phyloP scores from a whole-genome alignment of 179 eudicot genomes.

The Silene vulgaris region DNA sequence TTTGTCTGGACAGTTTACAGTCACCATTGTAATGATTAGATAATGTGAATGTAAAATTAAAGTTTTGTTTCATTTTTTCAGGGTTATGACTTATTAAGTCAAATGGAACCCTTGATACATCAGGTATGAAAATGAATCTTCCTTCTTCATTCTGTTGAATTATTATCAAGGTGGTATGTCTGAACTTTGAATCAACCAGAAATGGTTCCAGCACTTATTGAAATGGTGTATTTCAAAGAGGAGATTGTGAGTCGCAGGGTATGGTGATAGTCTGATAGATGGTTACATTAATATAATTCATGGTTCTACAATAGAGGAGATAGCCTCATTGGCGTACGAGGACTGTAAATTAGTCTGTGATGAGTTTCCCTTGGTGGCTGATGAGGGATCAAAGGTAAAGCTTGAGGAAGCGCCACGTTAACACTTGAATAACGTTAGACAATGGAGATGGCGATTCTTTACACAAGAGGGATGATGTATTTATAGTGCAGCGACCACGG shows the following conservation, averaged over 20 bases:
- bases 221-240: background rate
- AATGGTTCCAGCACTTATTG: slow-evolving; percentile 4
- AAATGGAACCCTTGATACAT: slow-evolving; percentile 91
- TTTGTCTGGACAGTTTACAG: background rate
- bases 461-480: too few relatives aligned
- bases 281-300: background rate
- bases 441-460: too few relatives aligned
- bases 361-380: background rate
- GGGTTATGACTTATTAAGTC: slow-evolving; percentile 81
- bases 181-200: background rate
- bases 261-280: background rate
- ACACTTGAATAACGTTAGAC: background rate
- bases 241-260: background rate
- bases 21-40: slow-evolving; percentile 1
- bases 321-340: background rate
- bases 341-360: background rate
- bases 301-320: background rate
- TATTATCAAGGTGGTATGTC: background rate
- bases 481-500: too few relatives aligned
- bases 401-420: background rate
- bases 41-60: slow-evolving; percentile 17
- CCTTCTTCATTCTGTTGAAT: background rate
- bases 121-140: slow-evolving; percentile 47
- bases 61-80: slow-evolving; percentile 31
- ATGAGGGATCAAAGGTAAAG: background rate